Evolutionary conservation across 1,284 basidiomycete genomes (phyloP).

Genomic region (Leccinum subrobustum): DNA sequence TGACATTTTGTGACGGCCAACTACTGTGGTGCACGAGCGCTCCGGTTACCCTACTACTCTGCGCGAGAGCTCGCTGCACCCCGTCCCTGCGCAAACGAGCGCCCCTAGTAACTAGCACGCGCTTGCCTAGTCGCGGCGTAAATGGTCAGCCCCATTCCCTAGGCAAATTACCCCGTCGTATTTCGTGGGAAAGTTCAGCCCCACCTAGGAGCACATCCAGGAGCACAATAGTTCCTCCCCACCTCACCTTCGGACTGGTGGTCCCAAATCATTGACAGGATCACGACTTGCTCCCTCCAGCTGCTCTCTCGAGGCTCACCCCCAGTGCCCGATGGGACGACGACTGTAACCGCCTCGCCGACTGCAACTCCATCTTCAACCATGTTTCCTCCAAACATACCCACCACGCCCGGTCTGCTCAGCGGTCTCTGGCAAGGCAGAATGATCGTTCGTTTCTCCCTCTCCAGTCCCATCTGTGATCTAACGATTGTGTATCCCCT

Average conservation of each 20-base stretch:
- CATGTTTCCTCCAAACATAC: constrained; percentile 40
- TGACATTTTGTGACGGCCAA: no score
- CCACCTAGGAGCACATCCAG: constrained; percentile 58
- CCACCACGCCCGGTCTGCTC: constrained; percentile 51
- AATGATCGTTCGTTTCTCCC: constrained; percentile 41
- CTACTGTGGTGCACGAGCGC: no score
- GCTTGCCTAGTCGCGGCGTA: no score
- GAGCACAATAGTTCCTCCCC: constrained; percentile 48
- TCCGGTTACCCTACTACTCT: no score
- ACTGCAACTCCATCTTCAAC: constrained; percentile 47
- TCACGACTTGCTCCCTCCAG: constrained; percentile 31
- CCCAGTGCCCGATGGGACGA: constrained; percentile 51
- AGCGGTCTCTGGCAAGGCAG: constrained; percentile 60
- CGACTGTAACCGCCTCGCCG: constrained; percentile 55
- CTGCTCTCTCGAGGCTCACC: constrained; percentile 28
- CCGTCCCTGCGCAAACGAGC: no score
- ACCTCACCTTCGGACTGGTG: constrained; percentile 40
- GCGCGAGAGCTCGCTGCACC: no score
- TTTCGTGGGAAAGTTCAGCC: constrained; percentile 25
- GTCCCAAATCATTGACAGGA: constrained; percentile 26
- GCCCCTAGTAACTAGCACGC: no score
- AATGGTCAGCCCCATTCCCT: no score
- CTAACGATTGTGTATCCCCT: constrained; percentile 4
- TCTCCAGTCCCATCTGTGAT: constrained; percentile 5
- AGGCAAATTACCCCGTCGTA: no score